A percentile compares a stretch with the other conserved stretches of the same genome.
Evolutionary conservation across 768 basidiomycete genomes (phyloP).

Genomic region (Chalciporus sphaerocephalus): DNA sequence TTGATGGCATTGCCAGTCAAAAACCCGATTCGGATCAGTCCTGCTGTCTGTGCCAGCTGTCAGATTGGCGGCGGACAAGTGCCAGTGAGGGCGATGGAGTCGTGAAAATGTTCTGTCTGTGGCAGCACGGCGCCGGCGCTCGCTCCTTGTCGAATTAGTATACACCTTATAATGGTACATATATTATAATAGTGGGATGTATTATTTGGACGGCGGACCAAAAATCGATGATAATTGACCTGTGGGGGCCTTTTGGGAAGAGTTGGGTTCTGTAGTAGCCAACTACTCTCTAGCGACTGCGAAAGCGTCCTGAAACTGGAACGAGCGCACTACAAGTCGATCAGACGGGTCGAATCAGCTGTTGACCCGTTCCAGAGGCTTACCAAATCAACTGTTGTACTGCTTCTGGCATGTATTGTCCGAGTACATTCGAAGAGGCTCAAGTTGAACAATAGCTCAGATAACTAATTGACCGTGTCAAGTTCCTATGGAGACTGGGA

Average conservation of each 20-base stretch:
- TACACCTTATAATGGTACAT: slow-evolving; percentile 22
- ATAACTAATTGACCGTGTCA: neutral
- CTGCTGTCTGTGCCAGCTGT: slow-evolving; percentile 40
- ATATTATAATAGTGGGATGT: slow-evolving; percentile 17
- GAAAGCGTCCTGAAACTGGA: too few species aligned
- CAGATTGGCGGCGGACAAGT: slow-evolving; percentile 10
- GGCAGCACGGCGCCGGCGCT: slow-evolving; percentile 23
- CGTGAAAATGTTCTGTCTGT: slow-evolving; percentile 12
- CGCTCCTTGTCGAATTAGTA: slow-evolving; percentile 10
- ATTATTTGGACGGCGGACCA: neutral
- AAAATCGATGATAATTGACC: neutral
- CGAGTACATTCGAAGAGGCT: neutral
- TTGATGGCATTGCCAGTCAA: slow-evolving; percentile 64
- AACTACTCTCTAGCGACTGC: too few species aligned
- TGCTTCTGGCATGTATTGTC: slow-evolving; percentile 12
- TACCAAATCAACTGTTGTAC: slow-evolving; percentile 3
- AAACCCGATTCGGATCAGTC: slow-evolving; percentile 70
- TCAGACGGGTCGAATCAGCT: slow-evolving; percentile 3
- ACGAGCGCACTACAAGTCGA: too few species aligned
- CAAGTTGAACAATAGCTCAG: neutral
- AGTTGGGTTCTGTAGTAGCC: too few species aligned
- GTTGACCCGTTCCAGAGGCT: neutral
- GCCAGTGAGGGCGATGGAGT: slow-evolving; percentile 16
- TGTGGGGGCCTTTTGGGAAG: neutral
- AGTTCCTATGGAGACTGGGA: slow-evolving; percentile 22